A percentile compares a stretch with the other conserved stretches of the same genome.
phyloP scores from a whole-genome alignment of 164 flowering plant species.

The Stephania cephalantha region DNA sequence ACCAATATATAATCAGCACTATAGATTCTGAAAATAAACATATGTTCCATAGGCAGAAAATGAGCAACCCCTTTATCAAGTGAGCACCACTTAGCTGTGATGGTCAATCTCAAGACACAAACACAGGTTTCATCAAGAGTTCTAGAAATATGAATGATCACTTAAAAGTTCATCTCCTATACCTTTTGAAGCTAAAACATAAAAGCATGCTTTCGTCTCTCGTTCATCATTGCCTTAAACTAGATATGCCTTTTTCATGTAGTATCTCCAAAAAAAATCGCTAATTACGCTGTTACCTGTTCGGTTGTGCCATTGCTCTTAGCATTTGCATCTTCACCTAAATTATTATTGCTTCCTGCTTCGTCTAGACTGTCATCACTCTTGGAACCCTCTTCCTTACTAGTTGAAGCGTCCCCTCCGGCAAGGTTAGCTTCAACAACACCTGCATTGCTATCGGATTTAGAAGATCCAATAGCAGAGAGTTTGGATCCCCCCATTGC shows the following conservation, averaged over 20 bases:
- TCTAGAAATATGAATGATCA: neutral
- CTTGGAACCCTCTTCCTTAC: slow-evolving; percentile 11
- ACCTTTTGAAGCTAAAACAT: neutral
- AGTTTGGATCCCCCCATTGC: neutral
- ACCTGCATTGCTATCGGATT: slow-evolving; percentile 5
- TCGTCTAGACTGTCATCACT: neutral
- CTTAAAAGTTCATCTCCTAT: neutral
- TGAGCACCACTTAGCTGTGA: neutral
- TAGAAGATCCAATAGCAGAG: neutral
- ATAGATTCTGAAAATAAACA: neutral
- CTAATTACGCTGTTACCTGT: neutral
- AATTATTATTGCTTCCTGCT: neutral
- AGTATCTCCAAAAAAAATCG: slow-evolving; percentile 1
- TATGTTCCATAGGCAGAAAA: neutral
- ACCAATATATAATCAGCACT: neutral
- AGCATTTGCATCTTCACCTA: neutral
- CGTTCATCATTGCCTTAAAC: neutral
- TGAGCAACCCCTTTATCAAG: neutral
- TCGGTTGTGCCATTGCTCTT: neutral
- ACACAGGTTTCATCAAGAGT: neutral
- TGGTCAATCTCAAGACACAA: neutral
- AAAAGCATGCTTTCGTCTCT: neutral
- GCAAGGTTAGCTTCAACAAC: slow-evolving; percentile 13
- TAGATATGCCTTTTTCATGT: neutral
- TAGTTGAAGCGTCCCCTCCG: slow-evolving; percentile 9